Evolutionary conservation across 805 yeast species (phyloP), one percentile per base, ranked within the genome.

Genomic region (Pichia cephalocereana): DNA sequence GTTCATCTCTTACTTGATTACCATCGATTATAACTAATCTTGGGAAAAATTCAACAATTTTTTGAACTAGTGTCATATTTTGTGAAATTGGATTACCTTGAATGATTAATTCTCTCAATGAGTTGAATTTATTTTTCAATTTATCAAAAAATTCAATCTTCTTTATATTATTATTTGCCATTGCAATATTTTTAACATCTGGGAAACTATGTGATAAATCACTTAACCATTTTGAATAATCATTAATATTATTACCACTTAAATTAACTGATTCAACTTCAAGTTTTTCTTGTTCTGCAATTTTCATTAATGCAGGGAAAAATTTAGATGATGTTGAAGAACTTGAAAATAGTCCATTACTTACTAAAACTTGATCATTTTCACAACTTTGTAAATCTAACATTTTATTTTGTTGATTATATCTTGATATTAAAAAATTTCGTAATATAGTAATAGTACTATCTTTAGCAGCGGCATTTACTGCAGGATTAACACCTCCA

Each of bases 221-320:
- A 0, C 82, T 67, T 27, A 90, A 70, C 27, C 75, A 65, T 31
- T 65, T 57, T 15, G 74, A 66, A 36, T 71, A 59, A 38, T 86
- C 72, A 57, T 87, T 95, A 38, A 93, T 64, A 47, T 74, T 72
- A 62, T 93, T 85, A 48, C 70, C 70, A 19, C 90, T 77, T 36
- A 88, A 64, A 62, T 82, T 85, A 8, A 90, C 77, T 49, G 88
- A 82, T 31, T 81, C 83, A 5, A 89, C 83, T 28, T 77, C 79
- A n/a, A 62, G 34, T 4, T 57, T 56, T 32, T 65, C 65, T 46
- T 77, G 77, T 4, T 70, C 66, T 1, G 96, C 96, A 9, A 91
- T 66, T 61, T 83, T 86, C 84, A 91, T 79, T 54, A 93, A 67
- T 0, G 98, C 98, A 11, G 88, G 84, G 63, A 91, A 88, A 75